phyloP scores from a whole-genome alignment of 129 eudicot species.

The Pseudognaphalium luteoalbum region DNA sequence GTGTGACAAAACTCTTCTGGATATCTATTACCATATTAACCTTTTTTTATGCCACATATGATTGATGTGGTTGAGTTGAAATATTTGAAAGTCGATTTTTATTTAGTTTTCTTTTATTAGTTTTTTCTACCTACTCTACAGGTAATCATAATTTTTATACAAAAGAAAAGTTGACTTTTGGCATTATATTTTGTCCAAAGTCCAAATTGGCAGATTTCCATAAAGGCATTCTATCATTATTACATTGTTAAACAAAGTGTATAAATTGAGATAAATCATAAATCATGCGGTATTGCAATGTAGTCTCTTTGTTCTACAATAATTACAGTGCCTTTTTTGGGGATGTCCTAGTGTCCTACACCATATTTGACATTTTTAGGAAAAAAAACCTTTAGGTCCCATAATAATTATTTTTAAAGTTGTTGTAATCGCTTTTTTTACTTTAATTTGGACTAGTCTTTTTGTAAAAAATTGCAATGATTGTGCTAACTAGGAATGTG shows the following conservation, averaged over 20 bases:
- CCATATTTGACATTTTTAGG: constrained; percentile 12
- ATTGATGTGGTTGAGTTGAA: constrained; percentile 15
- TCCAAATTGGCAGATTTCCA: constrained; percentile 12
- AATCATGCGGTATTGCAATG: constrained; percentile 11
- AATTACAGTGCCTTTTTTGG: constrained; percentile 13
- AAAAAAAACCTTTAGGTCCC: constrained; percentile 28
- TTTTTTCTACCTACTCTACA: constrained; percentile 26
- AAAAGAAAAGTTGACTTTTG: constrained; percentile 16
- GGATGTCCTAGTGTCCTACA: constrained; percentile 17
- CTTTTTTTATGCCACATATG: constrained; percentile 1
- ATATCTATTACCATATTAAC: constrained; percentile 3
- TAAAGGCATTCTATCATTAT: constrained; percentile 10
- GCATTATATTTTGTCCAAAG: constrained; percentile 20
- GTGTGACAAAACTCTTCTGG: constrained; percentile 14
- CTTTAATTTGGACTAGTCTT: constrained; percentile 28
- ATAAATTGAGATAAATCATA: too few species aligned
- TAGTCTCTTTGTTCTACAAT: constrained; percentile 11
- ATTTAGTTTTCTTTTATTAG: not conserved
- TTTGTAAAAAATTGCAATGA: constrained; percentile 9
- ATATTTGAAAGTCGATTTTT: constrained; percentile 13
- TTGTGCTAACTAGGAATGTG: constrained; percentile 17
- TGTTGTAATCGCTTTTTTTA: constrained; percentile 13
- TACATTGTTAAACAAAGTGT: constrained; percentile 23
- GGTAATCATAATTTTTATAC: constrained; percentile 15
- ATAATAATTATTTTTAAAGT: constrained; percentile 22